A percentile compares a stretch with the other conserved stretches of the same genome.
Conservation (phyloP, 495 filamentous ascomycete genomes). For the Xylaria bambusicola region DNA sequence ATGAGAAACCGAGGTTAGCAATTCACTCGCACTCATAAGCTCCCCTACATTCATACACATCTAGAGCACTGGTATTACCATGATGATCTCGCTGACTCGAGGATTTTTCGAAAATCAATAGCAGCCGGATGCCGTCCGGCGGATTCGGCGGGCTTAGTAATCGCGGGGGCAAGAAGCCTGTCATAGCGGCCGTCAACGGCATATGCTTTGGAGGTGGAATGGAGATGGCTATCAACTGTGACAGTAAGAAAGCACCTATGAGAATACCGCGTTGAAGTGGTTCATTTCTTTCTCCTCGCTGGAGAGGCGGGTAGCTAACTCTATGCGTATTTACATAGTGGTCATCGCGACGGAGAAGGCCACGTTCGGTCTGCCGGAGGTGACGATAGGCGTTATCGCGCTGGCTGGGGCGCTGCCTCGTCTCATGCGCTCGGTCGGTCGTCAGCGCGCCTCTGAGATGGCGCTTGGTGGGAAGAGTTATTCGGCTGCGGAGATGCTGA, state of each 20-base stretch:
- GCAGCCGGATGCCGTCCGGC: slow-evolving; percentile 20
- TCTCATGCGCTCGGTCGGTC: slow-evolving; percentile 62
- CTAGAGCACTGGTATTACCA: too few relatives aligned
- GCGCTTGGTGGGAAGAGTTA: slow-evolving; percentile 64
- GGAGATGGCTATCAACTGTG: slow-evolving; percentile 71
- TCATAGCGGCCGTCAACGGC: slow-evolving; percentile 78
- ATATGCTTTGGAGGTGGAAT: slow-evolving; percentile 72
- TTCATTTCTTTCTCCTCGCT: too few relatives aligned
- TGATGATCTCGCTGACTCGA: too few relatives aligned
- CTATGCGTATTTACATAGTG: slow-evolving; percentile 28
- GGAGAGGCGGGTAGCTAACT: too few relatives aligned
- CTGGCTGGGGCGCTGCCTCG: slow-evolving; percentile 70
- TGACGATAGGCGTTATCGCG: slow-evolving; percentile 67
- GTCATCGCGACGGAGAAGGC: slow-evolving; percentile 59
- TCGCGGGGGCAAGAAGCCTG: slow-evolving; percentile 59
- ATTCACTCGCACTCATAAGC: too few relatives aligned
- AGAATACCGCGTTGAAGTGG: too few relatives aligned
- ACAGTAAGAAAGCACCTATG: slow-evolving; percentile 44
- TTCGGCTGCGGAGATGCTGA: slow-evolving; percentile 55
- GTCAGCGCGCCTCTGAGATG: slow-evolving; percentile 71
- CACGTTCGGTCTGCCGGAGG: slow-evolving; percentile 66
- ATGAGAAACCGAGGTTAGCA: slow-evolving; percentile 32
- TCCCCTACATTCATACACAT: too few relatives aligned
- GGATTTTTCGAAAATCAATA: too few relatives aligned
- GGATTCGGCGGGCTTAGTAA: slow-evolving; percentile 59